Base-by-base conservation (phyloP, 495 filamentous ascomycete species). In the Podospora conica region DNA sequence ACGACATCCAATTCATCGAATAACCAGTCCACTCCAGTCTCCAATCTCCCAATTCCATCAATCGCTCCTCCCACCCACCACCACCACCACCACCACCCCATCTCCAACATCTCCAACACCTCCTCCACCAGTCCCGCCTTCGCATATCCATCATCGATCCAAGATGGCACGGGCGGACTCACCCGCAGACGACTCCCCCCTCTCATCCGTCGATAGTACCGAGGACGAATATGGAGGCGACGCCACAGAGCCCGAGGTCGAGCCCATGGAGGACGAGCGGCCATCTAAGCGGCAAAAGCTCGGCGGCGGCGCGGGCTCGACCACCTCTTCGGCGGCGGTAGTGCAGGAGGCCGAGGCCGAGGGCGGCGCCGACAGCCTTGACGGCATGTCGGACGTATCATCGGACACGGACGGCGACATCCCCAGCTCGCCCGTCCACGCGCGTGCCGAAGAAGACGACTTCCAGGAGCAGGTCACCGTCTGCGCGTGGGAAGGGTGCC, bases 401-500 rank as follows among this genome's bases (percentile, higher is more conserved):
- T 90, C 88, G 54, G 96, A 98, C 72, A 95, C 90, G 66, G 90
- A 89, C 40, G 91, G 91, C 75, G 89, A 90, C 65, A 85, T 97
- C n/a, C 90, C 90, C 1, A 87, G 82, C 67, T 89, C 87, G 0
- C 89, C 89, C 2, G 75, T 80, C 66, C 85, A 84, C 56, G 82
- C 81, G 66, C 86, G 82, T 66, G 81, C 84, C 64, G 89, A 92
- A 65, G 88, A 94, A 65, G 91, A 93, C 71, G 91, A 92, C 66
- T 89, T 88, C 65, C 86, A 90, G 69, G 95, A 97, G 69, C 96
- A 98, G 75, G 87, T 98, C 63, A 96, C 91, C 3, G 77, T 88
- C 29, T 98, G 95, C 76, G 84, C 85, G 25, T 98, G 95, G 95
- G 89, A 92, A 57, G 91, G 90, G 61, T 98, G 95, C 76, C 80